phyloP scores from a whole-genome alignment of 2,329 filamentous ascomycete genomes.

The Colletotrichum graminicola region DNA sequence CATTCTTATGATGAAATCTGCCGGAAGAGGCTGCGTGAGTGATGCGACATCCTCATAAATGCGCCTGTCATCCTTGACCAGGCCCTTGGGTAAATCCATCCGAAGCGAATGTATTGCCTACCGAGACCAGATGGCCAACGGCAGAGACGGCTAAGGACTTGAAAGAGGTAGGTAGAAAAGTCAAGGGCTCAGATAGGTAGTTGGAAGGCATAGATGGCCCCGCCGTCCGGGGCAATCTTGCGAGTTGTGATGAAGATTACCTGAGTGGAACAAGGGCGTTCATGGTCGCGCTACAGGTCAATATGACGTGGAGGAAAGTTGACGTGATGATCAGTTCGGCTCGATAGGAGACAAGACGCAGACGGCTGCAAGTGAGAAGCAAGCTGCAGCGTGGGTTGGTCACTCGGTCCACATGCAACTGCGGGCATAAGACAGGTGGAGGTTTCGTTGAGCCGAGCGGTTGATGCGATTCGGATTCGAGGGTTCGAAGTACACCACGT shows the following conservation, averaged over 20 bases:
- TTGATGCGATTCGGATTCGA: conserved; percentile 15
- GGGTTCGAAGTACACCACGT: conserved; percentile 1
- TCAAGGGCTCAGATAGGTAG: conserved; percentile 20
- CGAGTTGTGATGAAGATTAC: conserved; percentile 34
- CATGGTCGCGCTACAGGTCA: conserved; percentile 37
- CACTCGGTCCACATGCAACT: conserved; percentile 11
- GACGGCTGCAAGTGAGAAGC: conserved; percentile 40
- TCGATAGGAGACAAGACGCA: conserved; percentile 5
- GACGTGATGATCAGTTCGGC: conserved; percentile 9
- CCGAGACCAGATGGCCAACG: conserved; percentile 37
- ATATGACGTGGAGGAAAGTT: conserved; percentile 17
- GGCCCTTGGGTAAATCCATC: conserved; percentile 43
- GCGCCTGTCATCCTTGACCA: conserved; percentile 43
- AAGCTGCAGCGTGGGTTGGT: conserved; percentile 39
- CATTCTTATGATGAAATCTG: conserved; percentile 41
- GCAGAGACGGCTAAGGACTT: conserved; percentile 30
- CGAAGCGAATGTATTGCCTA: conserved; percentile 32
- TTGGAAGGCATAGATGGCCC: conserved; percentile 35
- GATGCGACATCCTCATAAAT: conserved; percentile 41
- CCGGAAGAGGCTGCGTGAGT: conserved; percentile 38
- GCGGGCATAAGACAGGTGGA: conserved; percentile 26
- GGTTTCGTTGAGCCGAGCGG: conserved; percentile 34
- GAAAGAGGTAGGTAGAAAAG: conserved; percentile 3
- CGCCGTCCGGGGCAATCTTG: conserved; percentile 40
- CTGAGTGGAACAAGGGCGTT: conserved; percentile 29